phyloP scores from a whole-genome alignment of 2,329 filamentous ascomycete genomes.

The Fusarium proliferatum region DNA sequence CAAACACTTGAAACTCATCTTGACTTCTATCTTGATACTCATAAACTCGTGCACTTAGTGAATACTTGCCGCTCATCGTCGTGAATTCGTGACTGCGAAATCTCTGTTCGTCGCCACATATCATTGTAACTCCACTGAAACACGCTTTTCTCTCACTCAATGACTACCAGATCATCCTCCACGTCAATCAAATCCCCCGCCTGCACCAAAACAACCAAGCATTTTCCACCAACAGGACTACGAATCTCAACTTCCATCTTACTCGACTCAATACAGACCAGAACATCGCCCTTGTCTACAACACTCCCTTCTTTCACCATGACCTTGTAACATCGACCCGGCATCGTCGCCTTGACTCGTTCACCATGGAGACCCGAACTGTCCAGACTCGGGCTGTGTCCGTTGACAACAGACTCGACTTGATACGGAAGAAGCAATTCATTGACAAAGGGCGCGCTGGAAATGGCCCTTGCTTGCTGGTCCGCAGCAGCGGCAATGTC shows the following conservation, averaged over 20 bases:
- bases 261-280: slow-evolving; percentile 52
- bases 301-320: slow-evolving; percentile 40
- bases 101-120: not conserved
- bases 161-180: slow-evolving; percentile 43
- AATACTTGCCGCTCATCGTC: not conserved
- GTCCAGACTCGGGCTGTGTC: not conserved
- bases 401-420: slow-evolving; percentile 9
- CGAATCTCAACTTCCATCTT: slow-evolving; percentile 53
- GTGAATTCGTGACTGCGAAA: not conserved
- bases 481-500: slow-evolving; percentile 38
- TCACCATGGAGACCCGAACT: slow-evolving; percentile 33
- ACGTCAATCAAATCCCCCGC: slow-evolving; percentile 47
- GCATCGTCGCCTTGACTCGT: slow-evolving; percentile 47
- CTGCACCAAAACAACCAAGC: slow-evolving; percentile 41
- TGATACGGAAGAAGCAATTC: slow-evolving; percentile 45
- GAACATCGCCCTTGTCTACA: slow-evolving; percentile 45
- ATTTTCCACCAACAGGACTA: slow-evolving; percentile 44
- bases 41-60: not conserved
- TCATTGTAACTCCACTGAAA: too few species aligned
- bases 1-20: not conserved
- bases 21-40: not conserved
- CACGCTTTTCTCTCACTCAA: slow-evolving; percentile 13
- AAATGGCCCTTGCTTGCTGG: slow-evolving; percentile 43
- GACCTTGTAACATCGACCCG: slow-evolving; percentile 51
- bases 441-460: slow-evolving; percentile 44